These are phyloP conservation scores for Rhodotorula sp. DNA, from an alignment of 1,284 basidiomycete species.

Conservation along the genomic window DNA sequence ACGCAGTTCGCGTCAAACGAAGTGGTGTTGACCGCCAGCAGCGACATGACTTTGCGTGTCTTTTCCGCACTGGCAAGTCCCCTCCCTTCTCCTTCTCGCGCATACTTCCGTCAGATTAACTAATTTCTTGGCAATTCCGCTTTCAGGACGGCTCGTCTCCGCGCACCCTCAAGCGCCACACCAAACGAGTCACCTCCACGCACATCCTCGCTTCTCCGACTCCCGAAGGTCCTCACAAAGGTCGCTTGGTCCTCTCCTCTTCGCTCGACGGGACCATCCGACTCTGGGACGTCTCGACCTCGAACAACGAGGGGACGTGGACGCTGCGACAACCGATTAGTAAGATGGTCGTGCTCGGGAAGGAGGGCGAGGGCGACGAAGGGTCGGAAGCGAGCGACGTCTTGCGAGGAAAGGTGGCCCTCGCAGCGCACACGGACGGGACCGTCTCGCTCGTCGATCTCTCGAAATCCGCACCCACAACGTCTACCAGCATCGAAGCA, in stretches of 20 bases:
- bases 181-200: conserved; percentile 45
- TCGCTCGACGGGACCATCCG: conserved; percentile 55
- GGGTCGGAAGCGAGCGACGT: not conserved
- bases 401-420: not conserved
- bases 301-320: conserved; percentile 15
- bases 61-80: conserved; percentile 48
- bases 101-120: no score
- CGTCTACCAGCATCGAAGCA: not conserved
- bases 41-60: conserved; percentile 51
- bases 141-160: conserved; percentile 58
- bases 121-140: no score
- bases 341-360: not conserved
- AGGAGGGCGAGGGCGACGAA: not conserved
- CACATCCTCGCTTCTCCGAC: conserved; percentile 33
- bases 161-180: conserved; percentile 50
- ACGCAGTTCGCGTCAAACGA: conserved; percentile 41
- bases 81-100: no score
- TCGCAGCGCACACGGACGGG: conserved; percentile 28
- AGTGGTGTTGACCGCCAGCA: conserved; percentile 51
- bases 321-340: conserved; percentile 22
- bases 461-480: not conserved
- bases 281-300: conserved; percentile 34
- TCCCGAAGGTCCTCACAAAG: conserved; percentile 22
- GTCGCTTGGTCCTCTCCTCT: conserved; percentile 34
- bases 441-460: conserved; percentile 14